A percentile compares a stretch with the other conserved stretches of the same genome.
Evolutionary conservation across 768 basidiomycete species (phyloP).

Genomic region (Lactarius tabidus): DNA sequence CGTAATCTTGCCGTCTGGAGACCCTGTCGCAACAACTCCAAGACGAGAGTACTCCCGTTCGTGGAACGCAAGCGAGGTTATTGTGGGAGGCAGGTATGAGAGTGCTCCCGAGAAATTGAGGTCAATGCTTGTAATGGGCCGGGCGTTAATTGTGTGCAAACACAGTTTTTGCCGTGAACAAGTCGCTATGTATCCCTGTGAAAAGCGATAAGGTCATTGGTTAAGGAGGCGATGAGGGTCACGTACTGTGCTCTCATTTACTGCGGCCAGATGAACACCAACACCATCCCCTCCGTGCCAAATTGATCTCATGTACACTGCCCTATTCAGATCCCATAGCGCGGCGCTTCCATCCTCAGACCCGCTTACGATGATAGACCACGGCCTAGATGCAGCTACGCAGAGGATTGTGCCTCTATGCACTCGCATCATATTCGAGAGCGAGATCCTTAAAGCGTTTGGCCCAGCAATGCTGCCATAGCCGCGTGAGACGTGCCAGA

Average conservation of each 20-base stretch:
- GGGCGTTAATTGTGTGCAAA: slow-evolving; percentile 83
- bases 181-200: slow-evolving; percentile 82
- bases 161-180: slow-evolving; percentile 69
- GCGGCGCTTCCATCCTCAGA: slow-evolving; percentile 83
- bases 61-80: slow-evolving; percentile 80
- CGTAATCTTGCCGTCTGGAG: slow-evolving; percentile 68
- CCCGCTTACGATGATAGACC: slow-evolving; percentile 82
- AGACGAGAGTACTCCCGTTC: slow-evolving; percentile 81
- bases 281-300: slow-evolving; percentile 50
- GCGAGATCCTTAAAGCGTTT: slow-evolving; percentile 30
- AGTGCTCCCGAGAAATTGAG: slow-evolving; percentile 47
- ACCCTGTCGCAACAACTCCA: slow-evolving; percentile 78
- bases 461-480: slow-evolving; percentile 23
- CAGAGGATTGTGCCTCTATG: slow-evolving; percentile 67
- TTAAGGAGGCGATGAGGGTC: slow-evolving; percentile 3
- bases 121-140: slow-evolving; percentile 68
- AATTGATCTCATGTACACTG: slow-evolving; percentile 74
- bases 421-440: slow-evolving; percentile 76
- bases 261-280: slow-evolving; percentile 62
- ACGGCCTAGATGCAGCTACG: slow-evolving; percentile 69
- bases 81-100: slow-evolving; percentile 42
- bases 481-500: slow-evolving; percentile 64
- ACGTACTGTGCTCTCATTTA: slow-evolving; percentile 85
- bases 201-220: slow-evolving; percentile 1
- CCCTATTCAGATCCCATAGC: slow-evolving; percentile 86